Evolutionary conservation across 179 eudicot genomes (phyloP), one percentile per base, ranked within the genome.

Genomic region (Beta corolliflora): DNA sequence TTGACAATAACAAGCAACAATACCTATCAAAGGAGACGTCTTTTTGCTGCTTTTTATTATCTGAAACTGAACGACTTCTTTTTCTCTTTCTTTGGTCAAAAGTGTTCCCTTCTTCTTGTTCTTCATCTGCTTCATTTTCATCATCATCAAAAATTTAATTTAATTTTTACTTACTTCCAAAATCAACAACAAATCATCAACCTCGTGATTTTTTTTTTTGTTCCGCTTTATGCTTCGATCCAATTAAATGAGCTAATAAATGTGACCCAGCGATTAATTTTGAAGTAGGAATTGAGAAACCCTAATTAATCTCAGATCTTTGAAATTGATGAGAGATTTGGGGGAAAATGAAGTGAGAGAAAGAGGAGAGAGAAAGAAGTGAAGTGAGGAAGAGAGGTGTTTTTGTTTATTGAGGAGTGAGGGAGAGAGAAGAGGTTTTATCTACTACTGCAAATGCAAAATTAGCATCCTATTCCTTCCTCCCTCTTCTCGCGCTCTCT

Each of bases 1-100:
- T 44, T 85, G 89, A 85, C 72, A 82, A 80, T 80, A 82, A 83
- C 81, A 83, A 86, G 83, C 81, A 82, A 80, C 83, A 77, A 87
- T 69, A 77, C 77, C 83, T 82, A 85, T 85, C 83, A 82, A 77
- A 31, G 77, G 71, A 77, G 76, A 74, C 78, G 64, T 80, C 71
- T 63, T 66, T 67, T 56, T 55, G 36, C 23, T 61, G 73, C 79
- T 74, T 81, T 81, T 44, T 78, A n/a, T 55, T 69, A 79, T 48
- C 64, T 52, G 44, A 79, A 71, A 65, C 36, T 44, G 29, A 71
- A 66, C 60, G 31, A 54, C 66, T 45, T 41, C 65, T 73, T 82
- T n/a, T 61, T 76, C 70, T 84, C 63, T 75, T 76, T 82, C 61
- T 68, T 71, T 56, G 85, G 85, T 82, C 84, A 84, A 87, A 84